phyloP scores from a whole-genome alignment of 73 alveolate genomes.

The Strombidium stylifer region DNA sequence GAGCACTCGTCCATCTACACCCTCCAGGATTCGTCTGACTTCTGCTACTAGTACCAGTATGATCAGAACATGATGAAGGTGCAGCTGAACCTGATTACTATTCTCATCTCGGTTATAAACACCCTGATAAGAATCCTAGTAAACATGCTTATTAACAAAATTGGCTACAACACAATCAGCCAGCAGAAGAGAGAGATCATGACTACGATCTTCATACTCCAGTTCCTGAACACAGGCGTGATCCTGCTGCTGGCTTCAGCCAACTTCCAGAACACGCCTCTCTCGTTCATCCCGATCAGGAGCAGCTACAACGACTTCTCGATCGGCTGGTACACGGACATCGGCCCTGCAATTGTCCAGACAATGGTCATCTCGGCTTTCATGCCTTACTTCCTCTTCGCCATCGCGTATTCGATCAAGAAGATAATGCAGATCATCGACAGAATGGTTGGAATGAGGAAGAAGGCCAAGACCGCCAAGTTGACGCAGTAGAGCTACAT shows the following conservation, averaged over 20 bases:
- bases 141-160: slow-evolving; percentile 12
- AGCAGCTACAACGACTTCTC: slow-evolving; percentile 21
- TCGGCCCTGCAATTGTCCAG: slow-evolving; percentile 5
- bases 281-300: neutral
- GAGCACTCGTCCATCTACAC: neutral
- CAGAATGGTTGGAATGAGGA: slow-evolving; percentile 7
- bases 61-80: slow-evolving; percentile 1
- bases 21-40: neutral
- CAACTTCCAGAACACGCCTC: slow-evolving; percentile 10
- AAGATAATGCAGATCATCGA: slow-evolving; percentile 15
- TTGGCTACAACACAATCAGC: slow-evolving; percentile 42
- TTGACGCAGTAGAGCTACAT: neutral
- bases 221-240: slow-evolving; percentile 49
- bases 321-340: slow-evolving; percentile 16
- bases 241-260: slow-evolving; percentile 33
- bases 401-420: neutral
- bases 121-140: slow-evolving; percentile 10
- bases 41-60: slow-evolving; percentile 10
- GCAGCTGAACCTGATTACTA: neutral
- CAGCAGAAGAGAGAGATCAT: neutral
- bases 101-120: slow-evolving; percentile 38
- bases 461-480: neutral
- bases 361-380: slow-evolving; percentile 35
- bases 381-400: slow-evolving; percentile 38
- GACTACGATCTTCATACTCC: slow-evolving; percentile 19